phyloP scores from a whole-genome alignment of 2,329 filamentous ascomycete genomes.

The Zymoseptoria passerinii region DNA sequence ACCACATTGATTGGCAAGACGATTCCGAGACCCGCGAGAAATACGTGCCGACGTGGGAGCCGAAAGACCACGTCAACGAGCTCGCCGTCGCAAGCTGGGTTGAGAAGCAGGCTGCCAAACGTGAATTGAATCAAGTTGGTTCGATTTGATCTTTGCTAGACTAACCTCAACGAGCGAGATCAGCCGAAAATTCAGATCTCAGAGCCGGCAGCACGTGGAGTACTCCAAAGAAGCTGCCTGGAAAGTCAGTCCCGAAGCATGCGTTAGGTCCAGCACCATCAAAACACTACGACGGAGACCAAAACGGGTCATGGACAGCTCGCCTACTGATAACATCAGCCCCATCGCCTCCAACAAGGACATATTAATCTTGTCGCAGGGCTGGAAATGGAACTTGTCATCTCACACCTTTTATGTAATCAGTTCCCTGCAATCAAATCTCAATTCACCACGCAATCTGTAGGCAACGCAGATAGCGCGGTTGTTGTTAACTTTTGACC shows the following conservation, averaged over 20 bases:
- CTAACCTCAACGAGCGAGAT: not conserved
- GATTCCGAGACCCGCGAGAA: conserved; percentile 40
- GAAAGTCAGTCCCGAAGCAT: not conserved
- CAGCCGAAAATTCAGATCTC: not conserved
- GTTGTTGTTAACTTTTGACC: too few species aligned
- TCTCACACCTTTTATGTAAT: too few species aligned
- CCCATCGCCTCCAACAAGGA: not conserved
- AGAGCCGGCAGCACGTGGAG: not conserved
- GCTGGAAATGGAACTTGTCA: too few species aligned
- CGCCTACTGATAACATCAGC: conserved; percentile 3
- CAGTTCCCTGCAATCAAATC: too few species aligned
- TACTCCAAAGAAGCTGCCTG: not conserved
- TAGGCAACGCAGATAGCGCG: too few species aligned
- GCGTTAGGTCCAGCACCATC: not conserved
- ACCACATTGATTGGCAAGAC: conserved; percentile 50
- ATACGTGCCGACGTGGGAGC: conserved; percentile 48
- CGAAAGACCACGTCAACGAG: conserved; percentile 30
- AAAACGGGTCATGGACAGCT: conserved; percentile 18
- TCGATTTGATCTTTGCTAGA: not conserved
- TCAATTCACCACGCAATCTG: too few species aligned
- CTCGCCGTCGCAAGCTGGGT: conserved; percentile 32
- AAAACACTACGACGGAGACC: not conserved
- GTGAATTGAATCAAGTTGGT: too few species aligned
- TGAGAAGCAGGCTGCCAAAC: conserved; percentile 17
- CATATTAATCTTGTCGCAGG: too few species aligned